A percentile compares a stretch with the other conserved stretches of the same genome.
These are phyloP conservation scores for Amanita pseudoporphyria DNA, from an alignment of 768 basidiomycete species.

Conservation along the genomic window DNA sequence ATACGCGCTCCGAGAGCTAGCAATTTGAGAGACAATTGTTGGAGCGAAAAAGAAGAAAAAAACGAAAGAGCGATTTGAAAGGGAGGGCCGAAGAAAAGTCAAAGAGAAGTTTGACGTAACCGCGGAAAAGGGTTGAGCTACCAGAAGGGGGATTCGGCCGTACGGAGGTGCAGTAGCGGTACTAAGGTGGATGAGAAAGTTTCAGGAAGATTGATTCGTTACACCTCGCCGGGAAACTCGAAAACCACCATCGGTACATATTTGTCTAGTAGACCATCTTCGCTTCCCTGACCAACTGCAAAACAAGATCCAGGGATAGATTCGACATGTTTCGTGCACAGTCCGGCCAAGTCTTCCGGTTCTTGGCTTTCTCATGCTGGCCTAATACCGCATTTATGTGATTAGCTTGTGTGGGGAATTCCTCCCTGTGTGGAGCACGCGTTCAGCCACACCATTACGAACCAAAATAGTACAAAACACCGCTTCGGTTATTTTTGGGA, in stretches of 20 bases:
- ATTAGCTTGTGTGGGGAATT: background rate
- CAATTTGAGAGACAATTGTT: background rate
- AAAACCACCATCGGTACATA: background rate
- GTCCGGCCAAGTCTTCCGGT: background rate
- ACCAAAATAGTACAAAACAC: background rate
- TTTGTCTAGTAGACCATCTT: constrained; percentile 1
- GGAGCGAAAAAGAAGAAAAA: background rate
- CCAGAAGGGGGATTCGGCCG: background rate
- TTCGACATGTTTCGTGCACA: background rate
- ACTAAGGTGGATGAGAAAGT: background rate
- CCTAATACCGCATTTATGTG: background rate
- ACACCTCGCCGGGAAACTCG: background rate
- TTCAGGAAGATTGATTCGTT: background rate
- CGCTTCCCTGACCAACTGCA: background rate
- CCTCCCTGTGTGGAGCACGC: background rate
- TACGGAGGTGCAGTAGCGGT: no score
- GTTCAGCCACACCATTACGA: background rate
- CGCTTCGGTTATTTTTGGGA: background rate
- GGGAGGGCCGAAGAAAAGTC: constrained; percentile 3
- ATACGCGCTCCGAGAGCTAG: background rate
- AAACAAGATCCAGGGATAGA: background rate
- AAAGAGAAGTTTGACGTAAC: constrained; percentile 1
- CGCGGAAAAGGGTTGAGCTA: background rate
- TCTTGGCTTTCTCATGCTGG: background rate
- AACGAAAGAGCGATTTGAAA: background rate